A percentile compares a stretch with the other conserved stretches of the same genome.
These are phyloP conservation scores for Alternaria sp. DNA, from an alignment of 2,329 filamentous ascomycete genomes.

Conservation along the genomic window DNA sequence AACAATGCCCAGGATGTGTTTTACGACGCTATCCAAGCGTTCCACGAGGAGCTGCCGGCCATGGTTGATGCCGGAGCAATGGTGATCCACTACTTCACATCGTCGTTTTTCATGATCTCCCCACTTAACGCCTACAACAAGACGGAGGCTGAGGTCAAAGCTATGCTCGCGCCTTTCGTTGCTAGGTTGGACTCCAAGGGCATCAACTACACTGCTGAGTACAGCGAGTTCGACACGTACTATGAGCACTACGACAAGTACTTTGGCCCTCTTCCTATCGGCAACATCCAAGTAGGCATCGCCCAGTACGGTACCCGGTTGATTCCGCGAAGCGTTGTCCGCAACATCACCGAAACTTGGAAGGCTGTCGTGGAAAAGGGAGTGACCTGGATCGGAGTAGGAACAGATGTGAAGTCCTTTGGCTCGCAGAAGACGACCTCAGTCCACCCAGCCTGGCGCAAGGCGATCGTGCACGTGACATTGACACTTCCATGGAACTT, in stretches of 20 bases:
- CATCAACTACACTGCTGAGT: conserved; percentile 26
- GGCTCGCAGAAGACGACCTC: conserved; percentile 29
- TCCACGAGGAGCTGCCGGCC: conserved; percentile 29
- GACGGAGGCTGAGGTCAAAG: conserved; percentile 22
- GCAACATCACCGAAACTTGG: conserved; percentile 26
- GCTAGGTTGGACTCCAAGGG: conserved; percentile 21
- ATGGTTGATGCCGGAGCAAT: conserved; percentile 33
- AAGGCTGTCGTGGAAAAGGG: conserved; percentile 27
- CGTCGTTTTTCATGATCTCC: conserved; percentile 29
- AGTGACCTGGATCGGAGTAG: conserved; percentile 33
- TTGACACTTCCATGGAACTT: conserved; percentile 33
- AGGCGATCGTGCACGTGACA: conserved; percentile 30
- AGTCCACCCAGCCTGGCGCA: conserved; percentile 36
- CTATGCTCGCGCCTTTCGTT: conserved; percentile 31
- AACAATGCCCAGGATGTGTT: conserved; percentile 24
- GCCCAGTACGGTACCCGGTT: conserved; percentile 30
- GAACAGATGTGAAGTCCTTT: conserved; percentile 24
- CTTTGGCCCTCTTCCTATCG: conserved; percentile 32
- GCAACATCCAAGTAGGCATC: conserved; percentile 33
- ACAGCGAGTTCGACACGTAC: conserved; percentile 27
- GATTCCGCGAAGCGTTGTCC: conserved; percentile 27
- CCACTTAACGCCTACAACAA: conserved; percentile 35
- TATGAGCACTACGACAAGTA: conserved; percentile 38
- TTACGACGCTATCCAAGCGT: conserved; percentile 32
- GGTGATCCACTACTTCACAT: conserved; percentile 30